A percentile compares a stretch with the other conserved stretches of the same genome.
phyloP scores from a whole-genome alignment of 2,329 filamentous ascomycete genomes.

The Colletotrichum siamense region DNA sequence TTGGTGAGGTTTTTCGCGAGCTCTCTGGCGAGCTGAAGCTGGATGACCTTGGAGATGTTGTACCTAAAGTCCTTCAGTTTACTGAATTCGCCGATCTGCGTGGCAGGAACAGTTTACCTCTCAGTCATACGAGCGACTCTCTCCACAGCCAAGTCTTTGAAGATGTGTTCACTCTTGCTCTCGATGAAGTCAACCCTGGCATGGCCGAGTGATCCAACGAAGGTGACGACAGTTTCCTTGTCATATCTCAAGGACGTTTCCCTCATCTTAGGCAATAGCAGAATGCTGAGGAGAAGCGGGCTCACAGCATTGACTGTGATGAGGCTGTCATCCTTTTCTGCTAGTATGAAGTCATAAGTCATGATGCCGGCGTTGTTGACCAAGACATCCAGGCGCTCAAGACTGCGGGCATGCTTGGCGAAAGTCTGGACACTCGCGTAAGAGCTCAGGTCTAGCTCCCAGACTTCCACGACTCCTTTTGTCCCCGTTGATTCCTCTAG shows the following conservation, averaged over 20 bases:
- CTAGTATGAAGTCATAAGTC: slow-evolving; percentile 5
- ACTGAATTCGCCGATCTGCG: rapidly evolving
- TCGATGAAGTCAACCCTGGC: slow-evolving; percentile 34
- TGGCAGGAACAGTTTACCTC: background rate
- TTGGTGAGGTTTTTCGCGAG: background rate
- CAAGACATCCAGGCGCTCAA: slow-evolving; percentile 42
- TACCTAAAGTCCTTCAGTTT: background rate
- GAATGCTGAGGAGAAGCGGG: slow-evolving; percentile 47
- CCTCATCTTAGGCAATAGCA: slow-evolving; percentile 46
- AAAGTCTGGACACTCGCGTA: slow-evolving; percentile 43
- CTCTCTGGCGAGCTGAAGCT: background rate
- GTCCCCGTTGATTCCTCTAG: slow-evolving; percentile 34
- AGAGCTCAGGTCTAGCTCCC: slow-evolving; percentile 46
- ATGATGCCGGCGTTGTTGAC: slow-evolving; percentile 39
- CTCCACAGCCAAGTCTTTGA: slow-evolving; percentile 31
- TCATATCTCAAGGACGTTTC: slow-evolving; percentile 36
- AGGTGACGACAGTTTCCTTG: background rate
- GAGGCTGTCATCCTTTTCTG: slow-evolving; percentile 45
- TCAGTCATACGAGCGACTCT: background rate
- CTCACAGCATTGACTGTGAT: slow-evolving; percentile 51
- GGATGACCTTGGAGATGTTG: slow-evolving; percentile 1
- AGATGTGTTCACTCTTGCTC: slow-evolving; percentile 30
- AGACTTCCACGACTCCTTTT: slow-evolving; percentile 40
- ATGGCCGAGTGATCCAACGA: background rate
- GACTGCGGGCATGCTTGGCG: slow-evolving; percentile 30